These are phyloP conservation scores for Mortierella sp. DNA, from an alignment of 371 early-diverging fungal genomes.

Conservation along the genomic window DNA sequence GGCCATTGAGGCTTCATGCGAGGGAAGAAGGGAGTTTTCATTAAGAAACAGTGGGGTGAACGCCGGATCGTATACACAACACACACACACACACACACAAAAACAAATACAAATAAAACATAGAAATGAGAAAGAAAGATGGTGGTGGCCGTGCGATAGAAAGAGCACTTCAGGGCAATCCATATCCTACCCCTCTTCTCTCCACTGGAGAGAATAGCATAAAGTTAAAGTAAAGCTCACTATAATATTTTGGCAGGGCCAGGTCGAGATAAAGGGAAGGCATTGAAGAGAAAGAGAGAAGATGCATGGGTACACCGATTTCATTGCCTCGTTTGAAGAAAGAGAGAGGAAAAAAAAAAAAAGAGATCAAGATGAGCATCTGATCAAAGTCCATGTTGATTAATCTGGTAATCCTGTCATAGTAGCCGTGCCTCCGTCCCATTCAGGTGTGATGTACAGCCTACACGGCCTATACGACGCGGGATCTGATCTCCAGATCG, in stretches of 20 bases:
- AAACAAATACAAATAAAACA: neutral
- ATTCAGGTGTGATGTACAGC: neutral
- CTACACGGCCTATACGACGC: no score
- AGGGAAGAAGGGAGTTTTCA: neutral
- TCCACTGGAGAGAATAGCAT: neutral
- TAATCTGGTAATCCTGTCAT: neutral
- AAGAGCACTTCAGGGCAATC: neutral
- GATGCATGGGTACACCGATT: neutral
- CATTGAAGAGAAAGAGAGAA: neutral
- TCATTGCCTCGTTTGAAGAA: neutral
- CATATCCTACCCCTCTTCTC: neutral
- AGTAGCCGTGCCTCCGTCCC: neutral
- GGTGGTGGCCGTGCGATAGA: neutral
- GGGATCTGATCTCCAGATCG: neutral
- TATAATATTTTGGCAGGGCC: neutral
- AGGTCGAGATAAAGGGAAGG: neutral
- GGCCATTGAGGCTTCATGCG: neutral
- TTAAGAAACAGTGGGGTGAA: neutral
- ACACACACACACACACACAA: neutral
- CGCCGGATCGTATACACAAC: neutral
- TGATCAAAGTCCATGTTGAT: neutral
- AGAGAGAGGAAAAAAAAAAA: neutral
- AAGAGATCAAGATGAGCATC: neutral
- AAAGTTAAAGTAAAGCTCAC: neutral
- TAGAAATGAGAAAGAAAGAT: no score